Evolutionary conservation across 208 protist genomes (phyloP), one percentile per base, ranked within the genome.

Genomic region (Tetramitus jugosus): DNA sequence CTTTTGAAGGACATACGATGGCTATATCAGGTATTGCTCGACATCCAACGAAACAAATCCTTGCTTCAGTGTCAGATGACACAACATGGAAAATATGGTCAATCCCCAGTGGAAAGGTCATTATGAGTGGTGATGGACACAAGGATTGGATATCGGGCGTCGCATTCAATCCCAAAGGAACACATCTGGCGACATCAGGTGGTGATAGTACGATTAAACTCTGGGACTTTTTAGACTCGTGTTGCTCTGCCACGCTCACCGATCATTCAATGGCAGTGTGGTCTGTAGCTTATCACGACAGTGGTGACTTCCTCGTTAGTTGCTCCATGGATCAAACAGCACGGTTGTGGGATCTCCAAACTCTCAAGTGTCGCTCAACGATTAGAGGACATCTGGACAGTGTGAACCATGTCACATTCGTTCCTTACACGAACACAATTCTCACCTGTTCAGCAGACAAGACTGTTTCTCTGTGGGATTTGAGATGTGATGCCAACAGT

Each of bases 201-300:
- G 95, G 94, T 14, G 96, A 98, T 80, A 91, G 93, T 79, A 96
- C 94, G 3, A 89, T 98, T 53, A 96, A 96, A 85, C 72, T 98
- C 35, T 98, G 96, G 95, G 94, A 97, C 84, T 96, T 98, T 71
- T 86, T 86, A 43, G 92, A 76, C 76, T 90, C 88, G 65, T 84
- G 83, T 52, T 98, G 94, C 82, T 74, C 76, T 56, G 61, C 82
- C 20, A 97, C 94, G 0, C 85, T 98, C 33, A 83, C 76, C 3
- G 94, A 91, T 46, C 96, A 98, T 86, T 95, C 94, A 29, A 91
- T 97, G 77, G 90, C 91, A 33, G 93, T 97, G 17, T 97, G 94
- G 94, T 86, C 86, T 74, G 78, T 94, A 14, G 87, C 90, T 37
- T 98, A 95, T 84, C 94, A 98, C 84, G 92, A 97, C 49, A 86